phyloP scores from a whole-genome alignment of 352 stramenopile genomes.

The Pythium sukuiense region DNA sequence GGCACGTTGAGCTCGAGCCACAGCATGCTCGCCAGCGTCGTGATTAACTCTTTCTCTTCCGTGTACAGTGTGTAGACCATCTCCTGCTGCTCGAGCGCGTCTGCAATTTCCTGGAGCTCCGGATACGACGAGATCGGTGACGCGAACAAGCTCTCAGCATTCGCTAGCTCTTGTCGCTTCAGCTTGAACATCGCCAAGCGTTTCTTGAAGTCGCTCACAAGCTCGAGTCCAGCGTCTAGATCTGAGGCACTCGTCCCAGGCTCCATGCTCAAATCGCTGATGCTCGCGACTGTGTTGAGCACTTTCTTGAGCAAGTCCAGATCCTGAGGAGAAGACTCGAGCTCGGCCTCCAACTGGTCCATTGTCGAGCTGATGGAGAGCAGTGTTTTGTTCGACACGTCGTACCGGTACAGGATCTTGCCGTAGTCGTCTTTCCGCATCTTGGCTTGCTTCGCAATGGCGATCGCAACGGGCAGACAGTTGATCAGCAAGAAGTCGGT shows the following conservation, averaged over 20 bases:
- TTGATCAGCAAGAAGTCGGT: slow-evolving; percentile 96
- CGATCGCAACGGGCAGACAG: slow-evolving; percentile 84
- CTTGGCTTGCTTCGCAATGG: slow-evolving; percentile 90
- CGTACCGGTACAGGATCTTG: slow-evolving; percentile 87
- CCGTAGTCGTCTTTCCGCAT: slow-evolving; percentile 95
- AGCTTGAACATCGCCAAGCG: slow-evolving; percentile 75
- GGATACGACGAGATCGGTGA: slow-evolving; percentile 91
- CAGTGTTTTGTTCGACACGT: slow-evolving; percentile 88
- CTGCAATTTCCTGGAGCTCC: slow-evolving; percentile 85
- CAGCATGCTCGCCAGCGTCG: slow-evolving; percentile 83
- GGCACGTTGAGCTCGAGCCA: slow-evolving; percentile 93
- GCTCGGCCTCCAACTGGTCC: slow-evolving; percentile 75
- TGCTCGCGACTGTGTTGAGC: slow-evolving; percentile 88
- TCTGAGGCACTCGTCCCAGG: slow-evolving; percentile 81
- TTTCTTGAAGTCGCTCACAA: slow-evolving; percentile 86
- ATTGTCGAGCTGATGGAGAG: slow-evolving; percentile 66
- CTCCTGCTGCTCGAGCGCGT: slow-evolving; percentile 87
- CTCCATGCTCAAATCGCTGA: slow-evolving; percentile 90
- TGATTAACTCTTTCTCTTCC: slow-evolving; percentile 94
- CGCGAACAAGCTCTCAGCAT: slow-evolving; percentile 94
- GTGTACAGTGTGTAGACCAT: slow-evolving; percentile 92
- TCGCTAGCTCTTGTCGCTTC: slow-evolving; percentile 87
- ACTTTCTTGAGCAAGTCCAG: slow-evolving; percentile 95
- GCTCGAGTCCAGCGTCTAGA: slow-evolving; percentile 89
- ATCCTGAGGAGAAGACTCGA: slow-evolving; percentile 80